Conservation (phyloP, 148 eudicot species). For the Vaccinium myrtillus region DNA sequence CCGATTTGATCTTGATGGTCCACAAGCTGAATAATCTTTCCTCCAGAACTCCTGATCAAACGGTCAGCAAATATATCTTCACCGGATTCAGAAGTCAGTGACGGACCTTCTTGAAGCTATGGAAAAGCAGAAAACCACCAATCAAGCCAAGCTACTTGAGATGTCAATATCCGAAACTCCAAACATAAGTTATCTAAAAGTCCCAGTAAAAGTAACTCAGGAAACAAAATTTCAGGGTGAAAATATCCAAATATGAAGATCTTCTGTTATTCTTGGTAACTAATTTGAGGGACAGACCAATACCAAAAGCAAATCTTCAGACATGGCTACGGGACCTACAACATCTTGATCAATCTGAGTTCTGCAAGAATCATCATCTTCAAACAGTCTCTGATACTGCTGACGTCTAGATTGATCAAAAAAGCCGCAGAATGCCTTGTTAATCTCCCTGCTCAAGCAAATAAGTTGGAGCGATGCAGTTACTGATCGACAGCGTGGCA, state of each 20-base stretch:
- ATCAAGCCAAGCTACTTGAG: slow-evolving; percentile 16
- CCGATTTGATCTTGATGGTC: slow-evolving; percentile 43
- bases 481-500: not conserved
- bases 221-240: not conserved
- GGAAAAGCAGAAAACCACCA: slow-evolving; percentile 13
- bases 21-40: slow-evolving; percentile 15
- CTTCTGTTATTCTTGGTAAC: not conserved
- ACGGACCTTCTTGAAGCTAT: slow-evolving; percentile 11
- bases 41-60: slow-evolving; percentile 15
- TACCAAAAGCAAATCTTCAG: slow-evolving; percentile 32
- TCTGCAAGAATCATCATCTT: slow-evolving; percentile 18
- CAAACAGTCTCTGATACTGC: slow-evolving; percentile 32
- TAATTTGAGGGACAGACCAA: slow-evolving; percentile 1
- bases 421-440: slow-evolving; percentile 96
- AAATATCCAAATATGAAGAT: not conserved
- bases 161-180: not conserved
- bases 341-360: slow-evolving; percentile 21
- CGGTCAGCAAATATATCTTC: slow-evolving; percentile 15
- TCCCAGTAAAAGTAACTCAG: not conserved
- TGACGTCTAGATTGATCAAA: slow-evolving; percentile 40
- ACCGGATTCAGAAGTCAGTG: slow-evolving; percentile 21
- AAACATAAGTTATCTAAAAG: not conserved
- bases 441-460: slow-evolving; percentile 64
- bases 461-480: not conserved
- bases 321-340: slow-evolving; percentile 21